A percentile compares a stretch with the other conserved stretches of the same genome.
Conservation (phyloP, 768 basidiomycete species). For the Cyclocybe cylindracea region DNA sequence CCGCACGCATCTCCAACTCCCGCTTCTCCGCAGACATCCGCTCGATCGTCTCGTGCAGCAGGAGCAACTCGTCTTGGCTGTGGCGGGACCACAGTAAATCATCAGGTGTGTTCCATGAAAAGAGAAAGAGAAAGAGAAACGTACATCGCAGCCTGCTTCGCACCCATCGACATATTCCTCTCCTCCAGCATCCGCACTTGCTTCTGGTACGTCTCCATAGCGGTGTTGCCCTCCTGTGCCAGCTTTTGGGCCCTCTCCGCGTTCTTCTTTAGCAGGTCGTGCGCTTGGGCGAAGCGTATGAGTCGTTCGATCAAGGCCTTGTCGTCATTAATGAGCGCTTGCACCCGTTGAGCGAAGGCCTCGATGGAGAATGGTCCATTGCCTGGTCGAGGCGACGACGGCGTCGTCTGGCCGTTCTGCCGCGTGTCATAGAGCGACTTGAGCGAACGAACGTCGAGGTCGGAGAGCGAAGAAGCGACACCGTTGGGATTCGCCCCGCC, state of each 20-base stretch:
- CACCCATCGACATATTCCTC: slow-evolving; percentile 54
- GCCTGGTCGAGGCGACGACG: slow-evolving; percentile 22
- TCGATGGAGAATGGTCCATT: slow-evolving; percentile 66
- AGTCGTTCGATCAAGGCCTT: slow-evolving; percentile 81
- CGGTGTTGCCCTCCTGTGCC: slow-evolving; percentile 76
- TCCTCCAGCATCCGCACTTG: slow-evolving; percentile 83
- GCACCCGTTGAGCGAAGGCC: slow-evolving; percentile 75
- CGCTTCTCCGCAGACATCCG: slow-evolving; percentile 61
- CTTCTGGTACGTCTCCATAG: slow-evolving; percentile 88
- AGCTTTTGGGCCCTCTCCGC: slow-evolving; percentile 91
- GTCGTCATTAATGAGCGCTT: slow-evolving; percentile 82
- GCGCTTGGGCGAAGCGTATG: slow-evolving; percentile 83
- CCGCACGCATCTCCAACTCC: slow-evolving; percentile 65
- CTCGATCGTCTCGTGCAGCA: slow-evolving; percentile 64
- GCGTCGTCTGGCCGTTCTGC: slow-evolving; percentile 9
- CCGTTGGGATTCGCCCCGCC: slow-evolving; percentile 6
- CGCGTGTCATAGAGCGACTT: slow-evolving; percentile 70
- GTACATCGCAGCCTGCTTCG: slow-evolving; percentile 59
- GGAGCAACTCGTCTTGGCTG: slow-evolving; percentile 68
- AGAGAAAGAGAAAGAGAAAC: slow-evolving; percentile 21
- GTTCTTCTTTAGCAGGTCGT: slow-evolving; percentile 89
- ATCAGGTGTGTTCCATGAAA: neutral
- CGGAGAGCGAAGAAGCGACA: slow-evolving; percentile 60
- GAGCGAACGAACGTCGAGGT: slow-evolving; percentile 85
- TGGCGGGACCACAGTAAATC: neutral